Conservation (phyloP, 768 basidiomycete species). For the Crassisporium funariophilum region DNA sequence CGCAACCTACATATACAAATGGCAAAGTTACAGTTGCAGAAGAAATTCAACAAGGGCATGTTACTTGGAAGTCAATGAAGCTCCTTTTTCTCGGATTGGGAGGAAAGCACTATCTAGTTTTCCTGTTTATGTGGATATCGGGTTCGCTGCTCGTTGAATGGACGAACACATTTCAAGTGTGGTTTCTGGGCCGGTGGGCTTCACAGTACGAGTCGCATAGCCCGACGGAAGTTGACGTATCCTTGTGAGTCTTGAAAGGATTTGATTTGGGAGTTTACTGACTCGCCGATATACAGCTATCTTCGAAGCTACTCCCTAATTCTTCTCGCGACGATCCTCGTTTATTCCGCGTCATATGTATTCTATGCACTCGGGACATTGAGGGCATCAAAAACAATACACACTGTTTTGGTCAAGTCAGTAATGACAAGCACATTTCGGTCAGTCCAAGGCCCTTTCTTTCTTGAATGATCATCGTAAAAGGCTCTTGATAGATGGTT, state of each 20-base stretch:
- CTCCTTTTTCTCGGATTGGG: constrained; percentile 37
- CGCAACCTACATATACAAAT: constrained; percentile 27
- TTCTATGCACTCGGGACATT: constrained; percentile 43
- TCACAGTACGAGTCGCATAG: constrained; percentile 39
- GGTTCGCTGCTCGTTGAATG: constrained; percentile 26
- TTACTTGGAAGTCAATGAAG: constrained; percentile 27
- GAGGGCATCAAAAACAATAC: constrained; percentile 16
- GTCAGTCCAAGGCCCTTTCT: constrained; percentile 1
- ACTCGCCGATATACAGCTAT: constrained; percentile 3
- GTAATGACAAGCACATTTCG: constrained; percentile 17
- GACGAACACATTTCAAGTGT: constrained; percentile 34
- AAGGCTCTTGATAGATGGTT: constrained; percentile 27
- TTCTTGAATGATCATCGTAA: neutral
- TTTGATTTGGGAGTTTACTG: neutral
- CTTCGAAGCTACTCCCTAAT: constrained; percentile 24
- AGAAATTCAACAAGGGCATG: constrained; percentile 46
- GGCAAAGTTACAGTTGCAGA: constrained; percentile 64
- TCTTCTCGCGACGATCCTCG: constrained; percentile 42
- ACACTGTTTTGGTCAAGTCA: constrained; percentile 12
- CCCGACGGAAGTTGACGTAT: constrained; percentile 33
- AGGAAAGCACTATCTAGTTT: constrained; percentile 31
- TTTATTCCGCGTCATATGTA: constrained; percentile 37
- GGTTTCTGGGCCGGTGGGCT: constrained; percentile 50
- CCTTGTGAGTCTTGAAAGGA: constrained; percentile 33
- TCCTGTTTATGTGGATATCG: constrained; percentile 30